A percentile compares a stretch with the other conserved stretches of the same genome.
Conservation (phyloP, 2,329 filamentous ascomycete species). For the Neoscytalidium dimidiatum region DNA sequence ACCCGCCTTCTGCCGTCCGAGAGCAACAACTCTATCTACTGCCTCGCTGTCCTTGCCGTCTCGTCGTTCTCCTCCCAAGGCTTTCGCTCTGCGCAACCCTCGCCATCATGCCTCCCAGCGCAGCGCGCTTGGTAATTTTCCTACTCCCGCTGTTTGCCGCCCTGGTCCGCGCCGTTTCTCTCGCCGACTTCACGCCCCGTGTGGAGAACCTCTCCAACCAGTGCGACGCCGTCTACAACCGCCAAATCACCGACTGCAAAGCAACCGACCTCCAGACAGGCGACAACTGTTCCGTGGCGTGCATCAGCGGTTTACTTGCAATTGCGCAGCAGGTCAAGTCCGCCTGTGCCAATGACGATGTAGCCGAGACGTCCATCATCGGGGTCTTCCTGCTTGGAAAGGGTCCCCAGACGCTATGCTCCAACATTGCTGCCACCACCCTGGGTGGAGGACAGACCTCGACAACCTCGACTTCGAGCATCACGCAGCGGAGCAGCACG, state of each 20-base stretch:
- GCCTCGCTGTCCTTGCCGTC: neutral
- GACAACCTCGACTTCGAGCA: constrained; percentile 20
- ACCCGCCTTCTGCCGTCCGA: neutral
- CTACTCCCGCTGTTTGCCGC: constrained; percentile 23
- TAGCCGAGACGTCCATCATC: constrained; percentile 43
- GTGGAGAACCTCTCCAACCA: constrained; percentile 40
- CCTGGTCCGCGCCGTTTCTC: constrained; percentile 39
- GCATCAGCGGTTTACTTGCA: constrained; percentile 42
- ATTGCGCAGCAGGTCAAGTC: constrained; percentile 36
- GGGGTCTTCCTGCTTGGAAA: constrained; percentile 44
- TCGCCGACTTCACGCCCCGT: constrained; percentile 48
- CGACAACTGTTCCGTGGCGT: constrained; percentile 35
- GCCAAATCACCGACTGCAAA: constrained; percentile 42
- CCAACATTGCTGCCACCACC: constrained; percentile 30
- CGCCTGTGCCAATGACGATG: constrained; percentile 36
- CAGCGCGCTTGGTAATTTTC: constrained; percentile 5
- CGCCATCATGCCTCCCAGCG: constrained; percentile 10
- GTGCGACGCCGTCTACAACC: constrained; percentile 45
- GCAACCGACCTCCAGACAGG: constrained; percentile 32
- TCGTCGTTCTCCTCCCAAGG: neutral
- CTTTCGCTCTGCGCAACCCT: neutral
- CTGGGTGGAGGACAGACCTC: constrained; percentile 13
- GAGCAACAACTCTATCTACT: neutral
- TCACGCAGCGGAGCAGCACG: constrained; percentile 15
- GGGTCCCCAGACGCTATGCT: constrained; percentile 43